A percentile compares a stretch with the other conserved stretches of the same genome.
These are phyloP conservation scores for Eucalyptus microcorys DNA, from an alignment of 345 rosid species.

Conservation along the genomic window DNA sequence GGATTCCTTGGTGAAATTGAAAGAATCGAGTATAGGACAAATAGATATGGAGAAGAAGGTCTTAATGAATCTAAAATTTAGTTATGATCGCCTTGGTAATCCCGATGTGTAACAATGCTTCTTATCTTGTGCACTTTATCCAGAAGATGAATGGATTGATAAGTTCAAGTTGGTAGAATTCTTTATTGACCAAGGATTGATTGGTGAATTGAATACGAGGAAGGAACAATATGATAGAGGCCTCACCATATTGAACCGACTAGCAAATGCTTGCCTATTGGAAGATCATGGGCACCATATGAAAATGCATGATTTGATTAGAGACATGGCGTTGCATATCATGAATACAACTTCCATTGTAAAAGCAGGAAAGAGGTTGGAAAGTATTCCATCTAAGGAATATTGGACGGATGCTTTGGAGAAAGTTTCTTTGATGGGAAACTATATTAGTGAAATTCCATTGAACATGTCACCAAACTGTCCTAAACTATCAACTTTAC, in stretches of 20 bases:
- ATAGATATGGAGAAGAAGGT: too few relatives aligned
- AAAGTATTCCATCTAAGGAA: background rate
- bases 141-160: accelerated
- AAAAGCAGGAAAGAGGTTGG: background rate
- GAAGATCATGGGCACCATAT: accelerated
- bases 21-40: accelerated
- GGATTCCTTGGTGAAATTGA: accelerated
- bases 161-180: accelerated
- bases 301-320: conserved; percentile 9
- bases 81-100: too few relatives aligned
- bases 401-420: background rate
- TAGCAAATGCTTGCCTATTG: accelerated
- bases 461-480: background rate
- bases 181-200: too few relatives aligned
- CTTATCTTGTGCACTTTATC: too few relatives aligned
- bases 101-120: accelerated
- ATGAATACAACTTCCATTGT: background rate
- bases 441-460: accelerated
- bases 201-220: too few relatives aligned
- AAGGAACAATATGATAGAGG: accelerated
- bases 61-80: accelerated
- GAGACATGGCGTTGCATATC: conserved; percentile 9
- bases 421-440: background rate
- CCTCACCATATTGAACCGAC: too few relatives aligned
- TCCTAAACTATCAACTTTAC: background rate